phyloP scores from a whole-genome alignment of 1,139 yeast species.

The Yamadazyma blattariae region DNA sequence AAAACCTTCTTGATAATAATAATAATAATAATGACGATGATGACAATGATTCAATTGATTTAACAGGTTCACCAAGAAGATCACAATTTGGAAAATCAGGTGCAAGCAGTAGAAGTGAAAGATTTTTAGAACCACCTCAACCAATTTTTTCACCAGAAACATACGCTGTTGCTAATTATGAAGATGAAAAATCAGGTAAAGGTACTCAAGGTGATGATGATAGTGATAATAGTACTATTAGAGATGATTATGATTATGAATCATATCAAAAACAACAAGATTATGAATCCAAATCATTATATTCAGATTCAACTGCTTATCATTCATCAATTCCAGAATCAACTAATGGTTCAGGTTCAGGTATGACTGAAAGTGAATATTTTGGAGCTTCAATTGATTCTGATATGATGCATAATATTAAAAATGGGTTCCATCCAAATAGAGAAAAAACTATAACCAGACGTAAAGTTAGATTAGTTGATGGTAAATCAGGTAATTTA shows the following conservation, averaged over 20 bases:
- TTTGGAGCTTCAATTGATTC: slow-evolving; percentile 46
- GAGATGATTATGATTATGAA: slow-evolving; percentile 32
- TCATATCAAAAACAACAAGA: slow-evolving; percentile 38
- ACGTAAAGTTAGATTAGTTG: slow-evolving; percentile 61
- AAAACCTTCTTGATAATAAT: not conserved
- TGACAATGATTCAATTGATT: slow-evolving; percentile 16
- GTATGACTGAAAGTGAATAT: slow-evolving; percentile 26
- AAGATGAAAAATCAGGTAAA: slow-evolving; percentile 28
- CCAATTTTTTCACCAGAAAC: slow-evolving; percentile 65
- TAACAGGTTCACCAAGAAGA: slow-evolving; percentile 34
- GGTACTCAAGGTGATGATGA: slow-evolving; percentile 5
- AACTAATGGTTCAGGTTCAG: slow-evolving; percentile 17
- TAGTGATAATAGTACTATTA: slow-evolving; percentile 14
- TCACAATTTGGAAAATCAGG: slow-evolving; percentile 24
- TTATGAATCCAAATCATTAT: slow-evolving; percentile 32
- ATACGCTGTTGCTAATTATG: slow-evolving; percentile 55
- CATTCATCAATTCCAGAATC: slow-evolving; percentile 32
- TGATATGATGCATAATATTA: slow-evolving; percentile 43
- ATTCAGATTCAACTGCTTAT: slow-evolving; percentile 40
- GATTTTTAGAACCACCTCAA: slow-evolving; percentile 59
- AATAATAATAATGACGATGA: slow-evolving; percentile 27
- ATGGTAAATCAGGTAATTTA: slow-evolving; percentile 65
- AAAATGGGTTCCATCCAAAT: slow-evolving; percentile 38
- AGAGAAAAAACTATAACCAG: slow-evolving; percentile 32
- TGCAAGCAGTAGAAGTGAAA: slow-evolving; percentile 43